Evolutionary conservation across 108 stramenopile species (phyloP).

Genomic region (Cyclotella distinguenda): DNA sequence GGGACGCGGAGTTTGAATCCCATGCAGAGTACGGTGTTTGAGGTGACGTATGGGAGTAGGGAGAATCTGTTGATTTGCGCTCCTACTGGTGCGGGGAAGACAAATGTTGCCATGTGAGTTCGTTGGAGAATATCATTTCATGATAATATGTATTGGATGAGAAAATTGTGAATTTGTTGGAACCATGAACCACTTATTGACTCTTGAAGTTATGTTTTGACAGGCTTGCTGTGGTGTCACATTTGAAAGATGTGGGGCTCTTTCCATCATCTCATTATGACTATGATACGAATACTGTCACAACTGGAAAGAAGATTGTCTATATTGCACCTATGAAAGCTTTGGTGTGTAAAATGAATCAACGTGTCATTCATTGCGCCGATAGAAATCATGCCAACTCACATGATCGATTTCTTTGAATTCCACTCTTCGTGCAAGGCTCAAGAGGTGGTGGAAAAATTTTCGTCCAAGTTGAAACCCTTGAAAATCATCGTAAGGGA

Average conservation of each 20-base stretch:
- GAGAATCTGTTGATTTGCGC: conserved; percentile 97
- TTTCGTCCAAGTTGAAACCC: conserved; percentile 83
- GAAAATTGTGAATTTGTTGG: no score
- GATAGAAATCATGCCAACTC: no score
- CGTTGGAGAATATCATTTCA: not conserved
- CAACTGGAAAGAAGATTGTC: conserved; percentile 80
- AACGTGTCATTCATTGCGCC: no score
- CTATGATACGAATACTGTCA: conserved; percentile 41
- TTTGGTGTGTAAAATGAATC: conserved; percentile 33
- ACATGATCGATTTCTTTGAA: not conserved
- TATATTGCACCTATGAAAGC: conserved; percentile 99
- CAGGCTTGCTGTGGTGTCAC: conserved; percentile 73
- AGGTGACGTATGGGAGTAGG: conserved; percentile 80
- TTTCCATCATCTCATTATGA: conserved; percentile 34
- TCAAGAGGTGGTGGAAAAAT: conserved; percentile 99
- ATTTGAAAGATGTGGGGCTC: conserved; percentile 81
- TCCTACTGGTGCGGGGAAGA: conserved; percentile 90
- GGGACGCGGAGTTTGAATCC: conserved; percentile 87
- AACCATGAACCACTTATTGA: no score
- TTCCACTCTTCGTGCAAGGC: conserved; percentile 44
- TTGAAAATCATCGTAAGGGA: conserved; percentile 90
- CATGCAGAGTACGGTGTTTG: conserved; percentile 94
- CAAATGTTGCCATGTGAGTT: conserved; percentile 91
- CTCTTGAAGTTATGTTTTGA: not conserved
- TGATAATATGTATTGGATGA: not conserved